A percentile compares a stretch with the other conserved stretches of the same genome.
Evolutionary conservation across 164 flowering plant genomes (phyloP).

Genomic region (Dillenia turbinata): DNA sequence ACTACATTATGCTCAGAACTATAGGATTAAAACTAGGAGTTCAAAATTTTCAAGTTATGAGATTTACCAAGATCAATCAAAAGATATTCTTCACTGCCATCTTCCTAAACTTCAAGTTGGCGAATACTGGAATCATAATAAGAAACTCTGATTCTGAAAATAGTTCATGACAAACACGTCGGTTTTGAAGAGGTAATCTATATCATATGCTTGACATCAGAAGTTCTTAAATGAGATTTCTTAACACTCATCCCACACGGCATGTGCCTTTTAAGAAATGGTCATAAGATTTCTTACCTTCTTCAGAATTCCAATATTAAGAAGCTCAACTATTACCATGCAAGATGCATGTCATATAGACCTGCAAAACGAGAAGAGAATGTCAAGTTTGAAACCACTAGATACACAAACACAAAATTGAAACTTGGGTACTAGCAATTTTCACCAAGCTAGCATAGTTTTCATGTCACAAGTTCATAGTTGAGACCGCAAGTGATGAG

Average conservation of each 20-base stretch:
- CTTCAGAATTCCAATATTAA: neutral
- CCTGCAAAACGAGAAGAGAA: slow-evolving; percentile 38
- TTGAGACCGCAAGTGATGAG: no score
- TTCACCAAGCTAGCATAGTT: no score
- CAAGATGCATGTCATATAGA: slow-evolving; percentile 92
- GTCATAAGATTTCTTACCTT: neutral
- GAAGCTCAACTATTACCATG: slow-evolving; percentile 62
- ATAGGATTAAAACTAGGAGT: no score
- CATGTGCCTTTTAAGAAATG: no score
- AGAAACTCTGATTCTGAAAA: slow-evolving; percentile 76
- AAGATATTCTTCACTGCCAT: slow-evolving; percentile 66
- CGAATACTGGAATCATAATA: slow-evolving; percentile 72
- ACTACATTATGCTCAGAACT: no score
- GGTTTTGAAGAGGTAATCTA: neutral
- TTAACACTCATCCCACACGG: neutral
- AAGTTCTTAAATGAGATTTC: neutral
- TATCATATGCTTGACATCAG: neutral
- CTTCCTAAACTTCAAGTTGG: slow-evolving; percentile 97
- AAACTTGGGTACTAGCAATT: no score
- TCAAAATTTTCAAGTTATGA: neutral
- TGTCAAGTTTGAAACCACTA: neutral
- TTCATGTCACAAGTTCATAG: no score
- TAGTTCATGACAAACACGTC: slow-evolving; percentile 2
- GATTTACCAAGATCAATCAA: slow-evolving; percentile 68
- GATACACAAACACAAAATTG: neutral